Evolutionary conservation across 495 filamentous ascomycete genomes (phyloP).

Genomic region (Daldinia loculata): DNA sequence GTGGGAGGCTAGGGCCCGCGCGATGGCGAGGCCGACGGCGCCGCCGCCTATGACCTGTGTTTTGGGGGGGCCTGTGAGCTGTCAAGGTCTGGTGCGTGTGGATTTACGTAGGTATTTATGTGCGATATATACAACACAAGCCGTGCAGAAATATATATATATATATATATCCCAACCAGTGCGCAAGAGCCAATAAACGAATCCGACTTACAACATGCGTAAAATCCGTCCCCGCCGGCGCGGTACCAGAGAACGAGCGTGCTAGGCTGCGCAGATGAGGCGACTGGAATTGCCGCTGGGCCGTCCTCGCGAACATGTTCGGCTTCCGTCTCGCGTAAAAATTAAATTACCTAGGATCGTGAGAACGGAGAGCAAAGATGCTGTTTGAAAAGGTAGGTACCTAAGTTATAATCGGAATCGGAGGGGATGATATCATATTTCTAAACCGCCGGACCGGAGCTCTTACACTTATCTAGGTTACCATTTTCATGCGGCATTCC

Average conservation of each 20-base stretch:
- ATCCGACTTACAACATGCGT: conserved; percentile 73
- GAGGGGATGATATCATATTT: conserved; percentile 30
- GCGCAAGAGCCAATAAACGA: not conserved
- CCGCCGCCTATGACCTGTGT: conserved; percentile 84
- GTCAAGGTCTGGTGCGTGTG: conserved; percentile 5
- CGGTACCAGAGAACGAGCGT: conserved; percentile 45
- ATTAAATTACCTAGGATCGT: not conserved
- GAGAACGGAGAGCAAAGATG: not conserved
- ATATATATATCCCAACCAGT: not conserved
- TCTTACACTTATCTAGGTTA: conserved; percentile 13
- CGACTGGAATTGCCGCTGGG: conserved; percentile 13
- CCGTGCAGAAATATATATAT: too few species aligned
- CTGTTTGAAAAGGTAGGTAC: not conserved
- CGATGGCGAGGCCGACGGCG: conserved; percentile 90
- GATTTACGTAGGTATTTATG: not conserved
- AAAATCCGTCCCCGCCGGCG: conserved; percentile 68
- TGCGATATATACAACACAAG: not conserved
- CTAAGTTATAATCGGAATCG: not conserved
- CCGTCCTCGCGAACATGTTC: conserved; percentile 33
- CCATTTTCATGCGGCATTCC: too few species aligned
- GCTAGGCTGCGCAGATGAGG: not conserved
- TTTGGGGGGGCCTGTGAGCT: conserved; percentile 7
- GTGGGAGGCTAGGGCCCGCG: conserved; percentile 72
- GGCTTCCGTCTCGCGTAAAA: not conserved
- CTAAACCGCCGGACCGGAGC: conserved; percentile 1